phyloP scores from a whole-genome alignment of 2,329 filamentous ascomycete genomes.

The Pestalotiopsis sp. region DNA sequence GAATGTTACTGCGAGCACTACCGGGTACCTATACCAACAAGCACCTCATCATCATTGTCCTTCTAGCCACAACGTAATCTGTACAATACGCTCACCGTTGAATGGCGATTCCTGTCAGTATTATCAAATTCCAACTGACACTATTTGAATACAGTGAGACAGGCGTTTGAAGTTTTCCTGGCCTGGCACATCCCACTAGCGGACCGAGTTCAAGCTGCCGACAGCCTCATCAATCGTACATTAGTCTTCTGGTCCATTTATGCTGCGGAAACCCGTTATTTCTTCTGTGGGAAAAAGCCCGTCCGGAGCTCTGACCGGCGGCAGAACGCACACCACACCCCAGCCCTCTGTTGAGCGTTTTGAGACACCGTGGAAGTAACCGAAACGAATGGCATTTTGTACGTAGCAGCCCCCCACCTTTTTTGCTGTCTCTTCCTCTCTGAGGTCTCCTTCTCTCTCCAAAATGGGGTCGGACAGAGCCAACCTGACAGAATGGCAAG shows the following conservation, averaged over 20 bases:
- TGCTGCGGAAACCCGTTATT: neutral
- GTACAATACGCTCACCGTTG: neutral
- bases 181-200: neutral
- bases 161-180: neutral
- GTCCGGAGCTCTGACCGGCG: slow-evolving; percentile 6
- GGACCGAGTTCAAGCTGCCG: neutral
- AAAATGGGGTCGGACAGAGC: slow-evolving; percentile 3
- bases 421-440: neutral
- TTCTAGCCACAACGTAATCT: neutral
- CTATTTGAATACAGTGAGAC: neutral
- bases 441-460: neutral
- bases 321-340: neutral
- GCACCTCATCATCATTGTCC: neutral
- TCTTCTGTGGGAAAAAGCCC: neutral
- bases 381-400: slow-evolving; percentile 6
- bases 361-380: slow-evolving; percentile 13
- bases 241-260: neutral
- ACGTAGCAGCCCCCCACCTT: slow-evolving; percentile 10
- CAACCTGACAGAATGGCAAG: slow-evolving; percentile 1
- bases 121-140: neutral
- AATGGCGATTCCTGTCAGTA: neutral
- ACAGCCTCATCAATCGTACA: neutral
- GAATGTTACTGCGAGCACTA: neutral
- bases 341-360: slow-evolving; percentile 5
- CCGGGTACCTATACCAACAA: neutral